Base-by-base conservation (phyloP, 306 rosid genomes). In the Trichosanthes truncata region DNA sequence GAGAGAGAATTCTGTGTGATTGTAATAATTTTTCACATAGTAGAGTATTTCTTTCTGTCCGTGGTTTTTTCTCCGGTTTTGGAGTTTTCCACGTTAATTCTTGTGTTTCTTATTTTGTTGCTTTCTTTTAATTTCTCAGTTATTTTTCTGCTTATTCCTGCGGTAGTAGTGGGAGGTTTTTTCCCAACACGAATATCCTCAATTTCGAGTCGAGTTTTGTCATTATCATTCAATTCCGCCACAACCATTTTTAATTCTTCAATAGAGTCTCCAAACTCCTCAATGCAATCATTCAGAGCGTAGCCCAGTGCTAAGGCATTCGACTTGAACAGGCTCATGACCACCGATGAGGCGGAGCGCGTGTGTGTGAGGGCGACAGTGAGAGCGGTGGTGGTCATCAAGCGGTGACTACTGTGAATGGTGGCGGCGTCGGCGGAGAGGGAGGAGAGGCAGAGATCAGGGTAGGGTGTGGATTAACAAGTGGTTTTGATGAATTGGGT, bases 391-490 rank as follows among this genome's bases (percentile, higher is more conserved):
- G 6, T 3, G 11, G n/a, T 41, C 55, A 69, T 69, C 4, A 43
- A n/a, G 7, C 17, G 33, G 31, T 2, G 11, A 55, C 53, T 69
- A 2, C 55, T 6, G 36, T 43, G 53, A 18, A 69, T 23, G 35
- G 76, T 0, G 18, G 20, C 10, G 9, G 76, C 76, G 0, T 21
- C 14, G 6, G 9, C 29, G 10, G 35, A 69, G 55, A 69, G 76
- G 1, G 76, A 41, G 55, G 76, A 21, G 53, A 41, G 20, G 76
- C 76, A 69, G 55, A 69, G 33, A 3, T 43, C 36, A 18, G 76
- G 76, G 20, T 69, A 43, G 11, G 76, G 52, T 11, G 76, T 69
- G 76, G 76, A 10, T 69, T 69, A n/a, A n/a, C 76, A 69, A 69
- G 36, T 69, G 53, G 52, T 4, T 41, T 21, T 43, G 76, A 69